Evolutionary conservation across 176 grass and related monocot species (phyloP).

Genomic region (Cocos nucifera): DNA sequence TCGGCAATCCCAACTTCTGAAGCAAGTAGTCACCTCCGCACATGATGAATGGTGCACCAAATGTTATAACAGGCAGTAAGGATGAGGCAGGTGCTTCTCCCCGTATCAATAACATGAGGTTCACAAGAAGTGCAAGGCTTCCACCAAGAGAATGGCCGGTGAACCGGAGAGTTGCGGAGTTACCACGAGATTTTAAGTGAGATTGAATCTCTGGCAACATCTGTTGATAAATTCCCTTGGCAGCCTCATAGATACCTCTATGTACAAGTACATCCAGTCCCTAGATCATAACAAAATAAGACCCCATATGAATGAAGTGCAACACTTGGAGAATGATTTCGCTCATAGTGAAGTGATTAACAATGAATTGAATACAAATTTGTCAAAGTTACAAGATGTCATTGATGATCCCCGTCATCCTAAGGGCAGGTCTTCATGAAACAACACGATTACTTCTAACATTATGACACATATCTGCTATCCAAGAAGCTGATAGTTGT

Average conservation of each 20-base stretch:
- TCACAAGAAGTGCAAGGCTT: constrained; percentile 68
- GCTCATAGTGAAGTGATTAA: no score
- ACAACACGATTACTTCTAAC: no score
- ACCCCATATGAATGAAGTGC: no score
- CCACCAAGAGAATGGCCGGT: constrained; percentile 93
- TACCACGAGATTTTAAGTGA: constrained; percentile 35
- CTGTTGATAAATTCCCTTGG: constrained; percentile 86
- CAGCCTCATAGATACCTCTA: constrained; percentile 88
- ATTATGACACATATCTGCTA: no score
- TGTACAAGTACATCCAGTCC: constrained; percentile 75
- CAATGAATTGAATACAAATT: no score
- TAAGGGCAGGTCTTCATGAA: no score
- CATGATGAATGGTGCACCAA: constrained; percentile 90
- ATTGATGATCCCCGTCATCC: no score
- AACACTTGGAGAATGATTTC: no score
- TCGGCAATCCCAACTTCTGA: constrained; percentile 46
- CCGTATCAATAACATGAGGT: constrained; percentile 75
- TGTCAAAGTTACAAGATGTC: no score
- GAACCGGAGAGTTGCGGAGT: constrained; percentile 46
- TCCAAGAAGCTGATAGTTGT: no score
- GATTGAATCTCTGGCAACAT: constrained; percentile 72
- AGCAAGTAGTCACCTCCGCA: constrained; percentile 84
- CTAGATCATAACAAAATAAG: constrained; percentile 13
- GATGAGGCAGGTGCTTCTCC: constrained; percentile 37
- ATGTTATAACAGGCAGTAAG: constrained; percentile 71